Evolutionary conservation across 192 early-diverging fungal genomes (phyloP), one percentile per base, ranked within the genome.

Genomic region (Globomyces pollinis-pini): DNA sequence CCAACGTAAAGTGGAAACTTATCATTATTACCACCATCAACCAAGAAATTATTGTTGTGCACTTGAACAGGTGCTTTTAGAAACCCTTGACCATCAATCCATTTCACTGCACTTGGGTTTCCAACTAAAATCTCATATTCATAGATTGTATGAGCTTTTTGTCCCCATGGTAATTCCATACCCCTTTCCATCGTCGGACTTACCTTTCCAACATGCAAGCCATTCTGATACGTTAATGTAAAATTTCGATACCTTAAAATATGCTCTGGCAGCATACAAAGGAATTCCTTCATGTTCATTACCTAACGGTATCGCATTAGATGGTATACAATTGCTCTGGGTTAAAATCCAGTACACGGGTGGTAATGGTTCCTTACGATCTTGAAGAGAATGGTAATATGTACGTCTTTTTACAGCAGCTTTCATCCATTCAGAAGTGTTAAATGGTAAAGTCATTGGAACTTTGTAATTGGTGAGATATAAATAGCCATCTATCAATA

Each of bases 81-180:
- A 3, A 47, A 20, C 21, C 44, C 28, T 20, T 65, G 45, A 51
- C 73, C 68, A 15, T 67, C 64, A 23, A 81, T 67, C 74, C 78
- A 84, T 20, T 69, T 62, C 38, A 87, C 65, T 29, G 58, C 67
- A 59, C 65, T 76, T 12, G 79, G 75, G 38, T 72, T 71, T 28
- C 85, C 85, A 58, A 79, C 78, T 43, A 86, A 72, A 1, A 86
- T 73, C 59, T 83, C 72, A 61, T 78, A 84, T 36, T 75, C 69
- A 20, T 52, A 20, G 20, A 79, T 45, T 4, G 38, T 61, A 15
- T 70, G 33, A 52, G 83, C 81, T 60, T 83, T 80, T 60, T 78
- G 74, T 31, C 72, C 75, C 55, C 69, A 83, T 31, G 77, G 65
- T 24, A 87, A 69, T 39, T 59, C 68, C 45, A 68, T 68, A 34